Conservation (phyloP, 192 early-diverging fungal species). For the Phycomyces blakesleeanus region DNA sequence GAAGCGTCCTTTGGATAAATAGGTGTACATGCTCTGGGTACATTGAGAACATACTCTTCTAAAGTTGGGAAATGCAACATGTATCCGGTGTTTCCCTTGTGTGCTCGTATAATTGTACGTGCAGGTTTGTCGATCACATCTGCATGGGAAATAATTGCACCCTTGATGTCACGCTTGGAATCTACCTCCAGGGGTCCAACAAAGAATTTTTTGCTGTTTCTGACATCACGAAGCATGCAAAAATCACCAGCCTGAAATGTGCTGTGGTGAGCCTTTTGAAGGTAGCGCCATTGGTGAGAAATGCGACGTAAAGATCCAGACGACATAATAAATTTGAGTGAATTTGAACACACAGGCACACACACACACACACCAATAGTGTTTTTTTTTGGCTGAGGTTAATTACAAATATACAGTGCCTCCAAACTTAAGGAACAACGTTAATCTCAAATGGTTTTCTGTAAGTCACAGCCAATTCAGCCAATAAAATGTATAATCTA, state of each 20-base stretch:
- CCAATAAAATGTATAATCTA: too few species aligned
- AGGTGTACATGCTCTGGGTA: slow-evolving; percentile 37
- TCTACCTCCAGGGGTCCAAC: slow-evolving; percentile 35
- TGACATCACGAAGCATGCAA: slow-evolving; percentile 30
- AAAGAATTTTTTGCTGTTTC: slow-evolving; percentile 30
- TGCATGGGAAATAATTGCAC: slow-evolving; percentile 27
- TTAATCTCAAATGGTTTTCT: too few species aligned
- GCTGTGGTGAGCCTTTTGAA: background rate
- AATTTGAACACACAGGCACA: too few species aligned
- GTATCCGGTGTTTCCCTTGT: slow-evolving; percentile 32
- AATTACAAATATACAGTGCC: too few species aligned
- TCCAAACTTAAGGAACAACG: too few species aligned
- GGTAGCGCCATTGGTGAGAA: background rate
- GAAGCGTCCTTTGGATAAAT: slow-evolving; percentile 69
- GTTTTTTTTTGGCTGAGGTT: too few species aligned
- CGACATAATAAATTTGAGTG: too few species aligned
- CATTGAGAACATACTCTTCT: slow-evolving; percentile 37
- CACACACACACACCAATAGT: too few species aligned
- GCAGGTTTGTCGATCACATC: slow-evolving; percentile 27
- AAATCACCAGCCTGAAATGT: slow-evolving; percentile 28
- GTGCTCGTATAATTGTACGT: slow-evolving; percentile 23
- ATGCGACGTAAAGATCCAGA: too few species aligned
- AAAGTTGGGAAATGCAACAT: slow-evolving; percentile 41
- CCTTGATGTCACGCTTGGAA: slow-evolving; percentile 10
- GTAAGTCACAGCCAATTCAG: too few species aligned